These are phyloP conservation scores for Rhytidiadelphus loreus DNA, from an alignment of 225 moss, liverwort and hornwort species.

Conservation along the genomic window DNA sequence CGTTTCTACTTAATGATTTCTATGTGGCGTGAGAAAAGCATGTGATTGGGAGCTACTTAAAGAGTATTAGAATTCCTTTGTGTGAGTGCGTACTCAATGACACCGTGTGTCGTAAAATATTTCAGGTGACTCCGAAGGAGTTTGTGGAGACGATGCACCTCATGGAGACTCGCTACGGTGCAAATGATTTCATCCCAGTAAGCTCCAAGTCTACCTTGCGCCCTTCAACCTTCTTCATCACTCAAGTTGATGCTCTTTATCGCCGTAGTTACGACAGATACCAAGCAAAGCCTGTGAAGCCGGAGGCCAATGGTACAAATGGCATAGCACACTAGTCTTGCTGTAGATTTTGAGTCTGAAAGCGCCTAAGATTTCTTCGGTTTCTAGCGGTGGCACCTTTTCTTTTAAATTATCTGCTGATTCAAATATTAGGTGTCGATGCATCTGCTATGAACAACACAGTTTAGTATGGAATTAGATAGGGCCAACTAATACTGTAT, in stretches of 20 bases:
- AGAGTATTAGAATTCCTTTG: neutral
- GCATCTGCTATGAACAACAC: neutral
- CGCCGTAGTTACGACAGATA: conserved; percentile 71
- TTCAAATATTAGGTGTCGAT: neutral
- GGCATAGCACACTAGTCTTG: conserved; percentile 11
- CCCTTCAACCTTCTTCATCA: conserved; percentile 71
- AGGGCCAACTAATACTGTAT: neutral
- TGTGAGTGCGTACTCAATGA: neutral
- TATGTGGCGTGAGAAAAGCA: neutral
- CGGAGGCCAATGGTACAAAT: conserved; percentile 26
- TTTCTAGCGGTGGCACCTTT: neutral
- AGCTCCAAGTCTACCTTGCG: conserved; percentile 62
- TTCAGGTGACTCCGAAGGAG: conserved; percentile 50
- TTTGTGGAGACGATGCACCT: conserved; percentile 73
- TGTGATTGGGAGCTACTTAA: neutral
- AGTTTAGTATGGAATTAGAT: neutral
- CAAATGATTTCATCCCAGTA: conserved; percentile 72
- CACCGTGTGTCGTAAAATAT: neutral
- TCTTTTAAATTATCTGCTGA: neutral
- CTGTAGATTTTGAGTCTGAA: neutral
- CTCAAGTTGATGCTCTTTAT: conserved; percentile 68
- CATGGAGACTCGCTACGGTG: conserved; percentile 83
- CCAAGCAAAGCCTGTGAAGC: conserved; percentile 15
- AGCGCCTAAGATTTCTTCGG: neutral
- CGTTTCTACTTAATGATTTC: neutral